A percentile compares a stretch with the other conserved stretches of the same genome.
Evolutionary conservation across 192 early-diverging fungal species (phyloP).

Genomic region (Entomortierella parvispora): DNA sequence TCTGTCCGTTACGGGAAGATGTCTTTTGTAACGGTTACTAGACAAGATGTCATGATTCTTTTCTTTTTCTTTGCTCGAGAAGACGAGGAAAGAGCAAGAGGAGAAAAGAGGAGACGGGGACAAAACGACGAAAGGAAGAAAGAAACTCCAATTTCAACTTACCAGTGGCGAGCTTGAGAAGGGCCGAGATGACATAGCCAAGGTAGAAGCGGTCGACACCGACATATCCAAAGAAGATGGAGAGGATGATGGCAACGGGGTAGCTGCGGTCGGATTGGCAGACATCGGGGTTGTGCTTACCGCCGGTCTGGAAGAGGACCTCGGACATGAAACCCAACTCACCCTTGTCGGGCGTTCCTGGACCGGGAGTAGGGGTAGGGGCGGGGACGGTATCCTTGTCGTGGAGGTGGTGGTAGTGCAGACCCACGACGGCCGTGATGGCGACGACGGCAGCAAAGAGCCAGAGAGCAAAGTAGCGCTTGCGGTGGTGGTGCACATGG

Average conservation of each 20-base stretch:
- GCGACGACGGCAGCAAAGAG: conserved; percentile 25
- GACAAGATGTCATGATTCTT: background rate
- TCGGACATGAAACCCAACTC: background rate
- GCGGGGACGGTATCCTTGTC: conserved; percentile 4
- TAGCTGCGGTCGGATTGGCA: conserved; percentile 62
- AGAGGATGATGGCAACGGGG: conserved; percentile 58
- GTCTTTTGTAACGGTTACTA: too few relatives aligned
- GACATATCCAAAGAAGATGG: conserved; percentile 55
- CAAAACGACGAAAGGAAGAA: background rate
- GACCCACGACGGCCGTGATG: conserved; percentile 21
- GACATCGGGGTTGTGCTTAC: conserved; percentile 3
- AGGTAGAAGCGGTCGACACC: conserved; percentile 17
- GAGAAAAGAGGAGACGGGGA: background rate
- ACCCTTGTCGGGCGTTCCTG: background rate
- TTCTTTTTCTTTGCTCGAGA: background rate
- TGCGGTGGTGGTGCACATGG: conserved; percentile 44
- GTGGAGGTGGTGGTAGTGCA: conserved; percentile 28
- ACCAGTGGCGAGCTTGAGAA: conserved; percentile 58
- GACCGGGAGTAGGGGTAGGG: conserved; percentile 4
- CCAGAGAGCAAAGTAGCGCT: conserved; percentile 46
- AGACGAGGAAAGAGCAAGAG: background rate
- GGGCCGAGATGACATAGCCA: conserved; percentile 55
- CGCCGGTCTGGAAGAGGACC: background rate
- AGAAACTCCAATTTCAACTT: background rate
- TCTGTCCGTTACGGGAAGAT: too few relatives aligned